Evolutionary conservation across 2,329 filamentous ascomycete genomes (phyloP).

Genomic region (Verticillium alfalfae): DNA sequence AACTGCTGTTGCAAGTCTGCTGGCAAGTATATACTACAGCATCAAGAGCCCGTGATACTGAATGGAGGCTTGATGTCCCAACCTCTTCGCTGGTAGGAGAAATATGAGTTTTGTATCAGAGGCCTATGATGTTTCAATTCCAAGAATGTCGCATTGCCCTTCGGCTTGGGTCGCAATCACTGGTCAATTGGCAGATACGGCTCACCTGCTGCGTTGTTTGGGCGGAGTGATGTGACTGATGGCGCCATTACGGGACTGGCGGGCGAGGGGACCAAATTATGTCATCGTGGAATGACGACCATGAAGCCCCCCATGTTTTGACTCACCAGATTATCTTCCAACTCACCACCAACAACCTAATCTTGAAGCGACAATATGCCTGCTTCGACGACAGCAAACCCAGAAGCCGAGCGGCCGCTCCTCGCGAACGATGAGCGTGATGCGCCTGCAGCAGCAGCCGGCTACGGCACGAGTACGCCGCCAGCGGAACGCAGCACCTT

Average conservation of each 20-base stretch:
- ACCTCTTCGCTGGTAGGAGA: too few species aligned
- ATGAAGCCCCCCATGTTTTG: slow-evolving; percentile 1
- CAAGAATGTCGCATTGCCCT: too few species aligned
- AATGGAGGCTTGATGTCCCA: too few species aligned
- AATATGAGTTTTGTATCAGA: too few species aligned
- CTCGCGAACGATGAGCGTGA: not conserved
- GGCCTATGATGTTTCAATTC: too few species aligned
- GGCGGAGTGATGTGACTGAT: not conserved
- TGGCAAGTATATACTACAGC: not conserved
- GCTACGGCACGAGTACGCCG: not conserved
- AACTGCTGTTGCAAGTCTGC: not conserved
- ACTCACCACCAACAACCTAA: not conserved
- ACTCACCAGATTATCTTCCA: not conserved
- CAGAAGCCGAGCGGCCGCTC: slow-evolving; percentile 4
- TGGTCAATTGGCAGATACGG: too few species aligned
- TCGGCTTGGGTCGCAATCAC: too few species aligned
- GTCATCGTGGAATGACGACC: not conserved
- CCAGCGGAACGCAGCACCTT: slow-evolving; percentile 22
- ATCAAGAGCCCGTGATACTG: not conserved
- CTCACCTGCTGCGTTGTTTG: too few species aligned
- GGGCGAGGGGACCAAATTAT: not conserved
- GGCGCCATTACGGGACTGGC: slow-evolving; percentile 8
- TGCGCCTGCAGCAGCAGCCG: not conserved
- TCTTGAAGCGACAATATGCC: not conserved
- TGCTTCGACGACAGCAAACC: slow-evolving; percentile 6